Conservation (phyloP, 176 grass and related monocot genomes). For the Carex pumila region DNA sequence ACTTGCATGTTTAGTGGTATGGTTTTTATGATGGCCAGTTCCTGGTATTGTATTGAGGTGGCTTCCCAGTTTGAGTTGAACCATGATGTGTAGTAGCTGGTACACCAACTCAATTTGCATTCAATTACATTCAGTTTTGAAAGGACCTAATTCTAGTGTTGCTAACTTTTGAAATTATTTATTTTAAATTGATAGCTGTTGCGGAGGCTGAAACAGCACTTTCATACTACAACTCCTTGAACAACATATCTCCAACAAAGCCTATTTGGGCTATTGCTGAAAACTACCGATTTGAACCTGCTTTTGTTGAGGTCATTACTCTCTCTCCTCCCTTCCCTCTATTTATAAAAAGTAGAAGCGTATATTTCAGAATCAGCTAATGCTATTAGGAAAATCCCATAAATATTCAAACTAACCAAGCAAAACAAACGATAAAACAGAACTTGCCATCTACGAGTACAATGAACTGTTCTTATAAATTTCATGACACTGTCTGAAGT, state of each 20-base stretch:
- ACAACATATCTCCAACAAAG: conserved; percentile 38
- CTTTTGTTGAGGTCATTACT: conserved; percentile 82
- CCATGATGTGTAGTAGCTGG: not conserved
- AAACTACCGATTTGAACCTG: conserved; percentile 97
- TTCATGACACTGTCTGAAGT: not conserved
- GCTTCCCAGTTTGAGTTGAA: not conserved
- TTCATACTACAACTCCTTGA: conserved; percentile 63
- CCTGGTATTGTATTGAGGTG: not conserved
- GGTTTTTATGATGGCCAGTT: not conserved
- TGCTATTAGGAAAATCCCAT: not conserved
- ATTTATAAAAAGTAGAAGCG: not conserved
- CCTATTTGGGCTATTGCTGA: conserved; percentile 90
- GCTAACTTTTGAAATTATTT: not conserved
- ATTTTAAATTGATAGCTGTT: conserved; percentile 40
- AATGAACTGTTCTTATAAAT: not conserved
- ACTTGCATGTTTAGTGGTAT: not conserved
- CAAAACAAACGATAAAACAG: not conserved
- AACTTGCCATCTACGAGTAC: not conserved
- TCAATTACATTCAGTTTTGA: not conserved
- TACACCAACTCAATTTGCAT: not conserved
- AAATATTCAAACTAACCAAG: not conserved
- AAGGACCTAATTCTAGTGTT: not conserved
- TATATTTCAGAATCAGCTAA: not conserved
- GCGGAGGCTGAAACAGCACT: conserved; percentile 64
- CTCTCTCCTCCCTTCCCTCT: not conserved